Evolutionary conservation across 495 filamentous ascomycete genomes (phyloP), one percentile per base, ranked within the genome.

Genomic region (Delitschia confertaspora): DNA sequence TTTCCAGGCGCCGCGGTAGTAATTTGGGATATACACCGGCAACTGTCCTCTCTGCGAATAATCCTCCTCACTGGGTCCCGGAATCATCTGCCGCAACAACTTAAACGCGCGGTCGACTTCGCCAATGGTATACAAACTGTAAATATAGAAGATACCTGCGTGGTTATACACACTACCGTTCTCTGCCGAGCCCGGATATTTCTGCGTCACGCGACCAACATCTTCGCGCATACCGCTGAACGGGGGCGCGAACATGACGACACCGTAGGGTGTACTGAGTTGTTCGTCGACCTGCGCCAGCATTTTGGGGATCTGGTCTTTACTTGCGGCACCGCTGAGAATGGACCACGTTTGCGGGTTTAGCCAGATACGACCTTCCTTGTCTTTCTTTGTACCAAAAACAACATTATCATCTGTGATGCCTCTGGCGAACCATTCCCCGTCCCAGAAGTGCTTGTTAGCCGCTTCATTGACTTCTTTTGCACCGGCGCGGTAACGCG

Each of bases 121-220:
- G 31, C 59, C 62, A 40, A 73, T 64, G 10, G 60, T 58, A 55
- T 75, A 75, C 21, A 75, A 38, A 19, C 63, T 65, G 60, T 69
- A 65, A 42, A 69, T 58, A 55, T 72, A 75, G 51, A 75, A 75
- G 38, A 63, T 62, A 33, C 61, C 67, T 0, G 72, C 72, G 52
- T 75, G 72, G 60, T 75, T 75, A 53, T 75, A 75, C 6, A 75
- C 72, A 21, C 69, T 66, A 1, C 60, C 72, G 52, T 75, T 75
- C 59, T 75, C 72, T 10, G 66, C 72, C n/a, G 66, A 68, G 10
- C 72, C 72, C 11, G 69, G 66, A 34, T 69, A 70, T 55, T 75
- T 75, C 53, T 75, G 72, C 32, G 72, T 73, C 20, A 75, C 72
- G 27, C 72, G 70, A 14, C 72, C 72, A n/a, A 75, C 62, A 40